Evolutionary conservation across 2,329 filamentous ascomycete species (phyloP).

Genomic region (Paracamarosporium sp.): DNA sequence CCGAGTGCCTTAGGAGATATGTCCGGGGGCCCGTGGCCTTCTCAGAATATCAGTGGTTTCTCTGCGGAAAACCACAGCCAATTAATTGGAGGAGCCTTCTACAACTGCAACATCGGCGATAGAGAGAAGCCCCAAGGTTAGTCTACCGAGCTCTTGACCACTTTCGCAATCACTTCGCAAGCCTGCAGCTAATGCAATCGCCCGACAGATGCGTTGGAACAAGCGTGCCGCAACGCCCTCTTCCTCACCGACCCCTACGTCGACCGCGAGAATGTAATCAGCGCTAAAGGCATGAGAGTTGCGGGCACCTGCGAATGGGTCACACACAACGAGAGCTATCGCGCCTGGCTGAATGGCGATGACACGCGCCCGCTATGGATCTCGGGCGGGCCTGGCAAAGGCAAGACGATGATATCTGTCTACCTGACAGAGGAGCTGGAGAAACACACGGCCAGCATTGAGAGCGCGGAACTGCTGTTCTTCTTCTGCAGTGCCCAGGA

Average conservation of each 20-base stretch:
- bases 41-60: no score
- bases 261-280: conserved; percentile 17
- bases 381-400: conserved; percentile 34
- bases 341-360: conserved; percentile 18
- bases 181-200: no score
- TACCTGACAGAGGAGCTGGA: conserved; percentile 34
- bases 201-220: background rate
- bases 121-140: no score
- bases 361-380: conserved; percentile 27
- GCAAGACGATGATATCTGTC: conserved; percentile 42
- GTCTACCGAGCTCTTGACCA: no score
- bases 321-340: conserved; percentile 12
- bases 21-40: no score
- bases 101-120: no score
- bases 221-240: conserved; percentile 17
- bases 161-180: no score
- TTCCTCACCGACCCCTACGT: conserved; percentile 17
- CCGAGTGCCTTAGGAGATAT: no score
- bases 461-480: conserved; percentile 13
- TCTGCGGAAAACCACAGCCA: no score
- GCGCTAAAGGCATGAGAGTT: conserved; percentile 16
- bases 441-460: background rate
- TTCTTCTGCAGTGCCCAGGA: conserved; percentile 36
- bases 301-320: conserved; percentile 38
- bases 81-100: no score